Percentiles rank a stretch among this genome's conserved stretches.
phyloP scores from a whole-genome alignment of 176 grass and related monocot species.

The Carex cristatella region DNA sequence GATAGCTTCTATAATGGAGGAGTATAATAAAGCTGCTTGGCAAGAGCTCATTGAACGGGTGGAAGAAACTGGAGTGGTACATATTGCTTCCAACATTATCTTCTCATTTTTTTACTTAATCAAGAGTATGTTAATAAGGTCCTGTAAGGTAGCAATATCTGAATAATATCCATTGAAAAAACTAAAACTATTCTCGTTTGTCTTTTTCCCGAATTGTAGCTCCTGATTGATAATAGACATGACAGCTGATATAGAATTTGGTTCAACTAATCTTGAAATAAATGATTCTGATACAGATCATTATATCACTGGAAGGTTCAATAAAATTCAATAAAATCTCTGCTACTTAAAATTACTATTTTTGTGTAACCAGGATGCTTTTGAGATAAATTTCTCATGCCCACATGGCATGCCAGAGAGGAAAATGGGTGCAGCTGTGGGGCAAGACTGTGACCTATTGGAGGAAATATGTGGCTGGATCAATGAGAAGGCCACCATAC shows the following conservation, averaged over 20 bases:
- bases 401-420: conserved; percentile 98
- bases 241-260: neutral
- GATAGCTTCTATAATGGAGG: conserved; percentile 97
- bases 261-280: neutral
- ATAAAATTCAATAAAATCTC: neutral
- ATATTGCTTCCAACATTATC: neutral
- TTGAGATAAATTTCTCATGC: conserved; percentile 99
- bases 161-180: neutral
- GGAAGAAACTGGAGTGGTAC: conserved; percentile 69
- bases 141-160: neutral
- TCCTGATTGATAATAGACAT: neutral
- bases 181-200: neutral
- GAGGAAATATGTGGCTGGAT: conserved; percentile 91
- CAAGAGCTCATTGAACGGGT: conserved; percentile 91
- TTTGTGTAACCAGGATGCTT: conserved; percentile 51
- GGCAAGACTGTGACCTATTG: conserved; percentile 81
- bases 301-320: neutral
- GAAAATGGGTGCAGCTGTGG: conserved; percentile 97
- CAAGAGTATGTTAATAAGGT: neutral
- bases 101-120: neutral
- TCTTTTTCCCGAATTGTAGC: neutral
- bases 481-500: conserved; percentile 96
- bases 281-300: neutral
- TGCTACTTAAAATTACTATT: neutral
- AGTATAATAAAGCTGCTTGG: conserved; percentile 95